A percentile compares a stretch with the other conserved stretches of the same genome.
These are phyloP conservation scores for Corinectria fuckeliana DNA, from an alignment of 2,329 filamentous ascomycete genomes.

Conservation along the genomic window DNA sequence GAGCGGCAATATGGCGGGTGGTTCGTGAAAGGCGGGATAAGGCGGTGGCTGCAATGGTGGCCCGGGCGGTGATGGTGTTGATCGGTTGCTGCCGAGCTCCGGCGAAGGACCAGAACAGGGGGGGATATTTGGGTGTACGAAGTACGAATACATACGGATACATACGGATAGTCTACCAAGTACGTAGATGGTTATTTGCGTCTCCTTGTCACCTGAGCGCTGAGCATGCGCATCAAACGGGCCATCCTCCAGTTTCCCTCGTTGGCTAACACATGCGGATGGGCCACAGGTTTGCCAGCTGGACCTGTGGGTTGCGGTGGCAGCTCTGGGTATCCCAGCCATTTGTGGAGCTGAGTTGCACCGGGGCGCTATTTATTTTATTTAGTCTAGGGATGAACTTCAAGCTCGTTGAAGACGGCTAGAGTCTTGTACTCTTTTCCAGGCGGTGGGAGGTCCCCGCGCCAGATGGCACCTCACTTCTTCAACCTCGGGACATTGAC, in stretches of 20 bases:
- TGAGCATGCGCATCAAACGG: too few species aligned
- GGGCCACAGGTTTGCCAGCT: conserved; percentile 9
- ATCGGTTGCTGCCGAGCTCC: conserved; percentile 36
- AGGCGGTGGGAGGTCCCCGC: too few species aligned
- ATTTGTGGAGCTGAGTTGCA: conserved; percentile 2
- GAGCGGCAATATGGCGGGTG: conserved; percentile 6
- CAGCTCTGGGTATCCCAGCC: conserved; percentile 13
- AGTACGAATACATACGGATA: too few species aligned
- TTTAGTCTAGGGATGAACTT: background rate
- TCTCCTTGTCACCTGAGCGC: background rate
- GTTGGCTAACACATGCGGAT: conserved; percentile 11
- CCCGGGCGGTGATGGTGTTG: conserved; percentile 20
- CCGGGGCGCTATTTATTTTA: background rate
- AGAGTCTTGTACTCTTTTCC: background rate
- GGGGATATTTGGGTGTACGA: too few species aligned
- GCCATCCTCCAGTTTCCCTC: background rate
- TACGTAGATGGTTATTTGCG: too few species aligned
- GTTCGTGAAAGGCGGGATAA: conserved; percentile 1
- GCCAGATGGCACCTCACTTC: too few species aligned
- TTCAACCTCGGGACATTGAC: too few species aligned
- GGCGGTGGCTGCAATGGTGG: conserved; percentile 1
- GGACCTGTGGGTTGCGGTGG: conserved; percentile 1
- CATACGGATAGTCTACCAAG: background rate
- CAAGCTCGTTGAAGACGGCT: conserved; percentile 1
- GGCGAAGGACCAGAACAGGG: background rate